Evolutionary conservation across 1,284 basidiomycete species (phyloP), one percentile per base, ranked within the genome.

Genomic region (Phlebopus sp.): DNA sequence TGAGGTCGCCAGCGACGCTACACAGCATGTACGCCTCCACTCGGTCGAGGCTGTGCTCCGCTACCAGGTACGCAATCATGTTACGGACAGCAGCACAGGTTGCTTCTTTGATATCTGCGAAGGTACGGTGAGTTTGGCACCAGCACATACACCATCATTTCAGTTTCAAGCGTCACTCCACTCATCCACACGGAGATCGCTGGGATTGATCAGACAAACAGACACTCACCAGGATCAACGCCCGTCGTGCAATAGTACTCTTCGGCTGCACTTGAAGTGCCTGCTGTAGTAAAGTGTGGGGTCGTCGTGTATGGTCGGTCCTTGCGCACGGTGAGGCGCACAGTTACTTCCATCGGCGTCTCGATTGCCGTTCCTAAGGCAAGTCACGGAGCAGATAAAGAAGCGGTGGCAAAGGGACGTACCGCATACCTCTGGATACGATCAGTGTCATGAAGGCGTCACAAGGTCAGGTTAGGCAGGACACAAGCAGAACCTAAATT

Each of bases 191-290:
- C 27, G 10, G 27, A 25, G 17, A 15, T n/a, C 27, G 44, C 4
- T 7, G 3, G 37, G 27, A 30, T 10, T 15, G 21, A 4, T 29
- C 27, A 15, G n/a, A 9, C 17, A n/a, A 3, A 9, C 18, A n/a
- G 2, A 11, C 11, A 49, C 59, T 46, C 47, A 74, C 73, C 70
- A 9, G 69, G 57, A 29, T 74, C 78, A 21, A 83, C 66, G 4
- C 81, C 81, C 0, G 80, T 82, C 2, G 79, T 82, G 49, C 75
- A 75, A 57, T 82, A 82, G 53, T 74, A 78, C 44, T 75, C 73
- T 23, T 73, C 72, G 9, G 63, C 57, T 13, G 55, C 54, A 23
- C 55, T 49, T 17, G 58, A 43, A 14, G 51, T 41, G 6, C 51
- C 45, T 0, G 55, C 48, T 1, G 72, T 73, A 11, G 55, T 60